These are phyloP conservation scores for Pascua guehoae DNA, from an alignment of 1,284 basidiomycete species.

Conservation along the genomic window DNA sequence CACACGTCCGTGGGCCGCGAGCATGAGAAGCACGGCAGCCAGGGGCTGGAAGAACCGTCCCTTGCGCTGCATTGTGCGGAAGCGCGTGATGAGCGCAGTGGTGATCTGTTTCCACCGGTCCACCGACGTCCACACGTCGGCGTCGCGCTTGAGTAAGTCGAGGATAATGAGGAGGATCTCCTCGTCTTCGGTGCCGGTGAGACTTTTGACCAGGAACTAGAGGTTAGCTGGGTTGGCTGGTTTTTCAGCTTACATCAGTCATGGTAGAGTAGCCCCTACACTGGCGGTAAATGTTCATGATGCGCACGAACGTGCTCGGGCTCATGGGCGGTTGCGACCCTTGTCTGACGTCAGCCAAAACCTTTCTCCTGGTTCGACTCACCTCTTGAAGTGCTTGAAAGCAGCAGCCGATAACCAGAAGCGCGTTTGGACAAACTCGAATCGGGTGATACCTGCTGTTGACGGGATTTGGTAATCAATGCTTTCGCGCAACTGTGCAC, in stretches of 20 bases:
- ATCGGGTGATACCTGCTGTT: constrained; percentile 27
- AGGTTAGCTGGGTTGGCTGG: constrained; percentile 8
- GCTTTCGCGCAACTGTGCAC: constrained; percentile 23
- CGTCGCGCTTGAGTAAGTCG: constrained; percentile 38
- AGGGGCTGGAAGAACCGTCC: constrained; percentile 27
- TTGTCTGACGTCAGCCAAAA: constrained; percentile 13
- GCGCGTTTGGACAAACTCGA: constrained; percentile 38
- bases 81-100: constrained; percentile 35
- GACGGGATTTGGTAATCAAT: constrained; percentile 34
- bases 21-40: constrained; percentile 24
- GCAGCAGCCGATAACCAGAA: constrained; percentile 38
- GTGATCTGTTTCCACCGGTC: constrained; percentile 40
- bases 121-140: constrained; percentile 45
- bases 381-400: constrained; percentile 24
- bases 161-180: constrained; percentile 38
- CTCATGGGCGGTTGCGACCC: constrained; percentile 30
- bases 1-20: constrained; percentile 31
- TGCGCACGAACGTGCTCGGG: constrained; percentile 37
- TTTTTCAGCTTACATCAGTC: constrained; percentile 28
- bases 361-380: neutral
- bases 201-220: constrained; percentile 34
- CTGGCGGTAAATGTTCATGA: constrained; percentile 37
- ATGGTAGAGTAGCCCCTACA: constrained; percentile 39
- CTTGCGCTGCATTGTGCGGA: constrained; percentile 26
- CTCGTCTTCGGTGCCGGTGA: constrained; percentile 33